These are phyloP conservation scores for Coelastrella sp. DNA, from an alignment of 139 green algal species.

Conservation along the genomic window DNA sequence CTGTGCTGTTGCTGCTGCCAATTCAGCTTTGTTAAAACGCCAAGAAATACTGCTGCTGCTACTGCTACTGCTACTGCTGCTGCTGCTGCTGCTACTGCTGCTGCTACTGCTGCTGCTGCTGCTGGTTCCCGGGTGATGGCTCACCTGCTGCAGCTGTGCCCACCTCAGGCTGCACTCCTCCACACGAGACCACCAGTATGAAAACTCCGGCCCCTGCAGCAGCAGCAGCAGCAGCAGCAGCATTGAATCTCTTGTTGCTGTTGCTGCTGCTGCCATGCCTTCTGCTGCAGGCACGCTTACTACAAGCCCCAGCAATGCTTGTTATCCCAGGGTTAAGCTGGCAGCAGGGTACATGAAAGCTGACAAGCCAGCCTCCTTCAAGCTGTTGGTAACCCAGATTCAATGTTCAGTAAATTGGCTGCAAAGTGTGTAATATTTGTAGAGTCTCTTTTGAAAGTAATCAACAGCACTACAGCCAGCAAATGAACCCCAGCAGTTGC, in stretches of 20 bases:
- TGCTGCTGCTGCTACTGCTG: neutral
- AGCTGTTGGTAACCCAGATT: neutral
- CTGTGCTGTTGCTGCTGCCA: constrained; percentile 1
- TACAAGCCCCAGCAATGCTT: neutral
- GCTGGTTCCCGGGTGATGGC: neutral
- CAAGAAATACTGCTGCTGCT: constrained; percentile 2
- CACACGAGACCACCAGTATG: constrained; percentile 45
- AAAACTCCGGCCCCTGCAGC: constrained; percentile 35
- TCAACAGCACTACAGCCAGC: neutral
- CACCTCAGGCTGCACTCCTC: constrained; percentile 19
- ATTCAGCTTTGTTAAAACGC: neutral
- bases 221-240: constrained; percentile 10
- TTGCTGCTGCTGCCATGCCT: neutral
- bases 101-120: constrained; percentile 19
- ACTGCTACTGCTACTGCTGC: no score
- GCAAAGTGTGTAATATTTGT: no score
- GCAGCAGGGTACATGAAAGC: no score
- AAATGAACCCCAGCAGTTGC: neutral
- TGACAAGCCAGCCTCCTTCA: neutral
- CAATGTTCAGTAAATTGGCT: no score
- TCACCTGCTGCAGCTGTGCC: constrained; percentile 31
- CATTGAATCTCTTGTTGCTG: neutral
- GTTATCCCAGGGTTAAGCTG: neutral
- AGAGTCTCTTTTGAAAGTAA: neutral
- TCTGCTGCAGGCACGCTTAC: neutral